phyloP scores from a whole-genome alignment of 805 yeast species.

The Teunomyces gatunensis region DNA sequence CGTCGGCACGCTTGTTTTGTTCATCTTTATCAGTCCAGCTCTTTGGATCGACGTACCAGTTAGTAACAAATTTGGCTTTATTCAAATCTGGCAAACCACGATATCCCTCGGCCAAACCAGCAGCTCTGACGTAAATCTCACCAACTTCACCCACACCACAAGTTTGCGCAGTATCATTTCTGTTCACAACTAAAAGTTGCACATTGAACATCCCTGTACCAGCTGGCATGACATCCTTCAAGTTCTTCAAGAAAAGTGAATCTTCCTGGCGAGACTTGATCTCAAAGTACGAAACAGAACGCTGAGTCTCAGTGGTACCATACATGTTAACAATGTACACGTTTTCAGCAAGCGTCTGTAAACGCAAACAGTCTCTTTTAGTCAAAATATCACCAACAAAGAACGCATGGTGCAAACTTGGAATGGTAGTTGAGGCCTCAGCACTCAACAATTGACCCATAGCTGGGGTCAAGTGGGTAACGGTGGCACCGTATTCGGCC shows the following conservation, averaged over 20 bases:
- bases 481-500: slow-evolving; percentile 85
- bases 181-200: slow-evolving; percentile 88
- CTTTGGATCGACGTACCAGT: slow-evolving; percentile 79
- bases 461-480: slow-evolving; percentile 97
- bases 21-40: slow-evolving; percentile 62
- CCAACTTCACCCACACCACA: slow-evolving; percentile 99
- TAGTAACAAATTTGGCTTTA: slow-evolving; percentile 79
- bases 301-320: slow-evolving; percentile 98
- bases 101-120: slow-evolving; percentile 95
- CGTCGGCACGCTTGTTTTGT: slow-evolving; percentile 37
- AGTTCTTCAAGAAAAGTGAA: slow-evolving; percentile 70
- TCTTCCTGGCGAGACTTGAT: slow-evolving; percentile 72
- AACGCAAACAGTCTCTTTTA: slow-evolving; percentile 91
- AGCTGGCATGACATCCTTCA: slow-evolving; percentile 97
- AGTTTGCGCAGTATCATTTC: slow-evolving; percentile 81
- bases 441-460: slow-evolving; percentile 98
- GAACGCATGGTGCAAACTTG: slow-evolving; percentile 89
- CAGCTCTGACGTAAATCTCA: slow-evolving; percentile 97
- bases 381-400: slow-evolving; percentile 97
- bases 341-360: slow-evolving; percentile 89
- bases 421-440: slow-evolving; percentile 86
- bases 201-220: slow-evolving; percentile 97
- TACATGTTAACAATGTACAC: slow-evolving; percentile 94
- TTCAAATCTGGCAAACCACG: slow-evolving; percentile 88
- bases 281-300: slow-evolving; percentile 94